Evolutionary conservation across 164 flowering plant genomes (phyloP), one percentile per base, ranked within the genome.

Genomic region (Litsea cubeba): DNA sequence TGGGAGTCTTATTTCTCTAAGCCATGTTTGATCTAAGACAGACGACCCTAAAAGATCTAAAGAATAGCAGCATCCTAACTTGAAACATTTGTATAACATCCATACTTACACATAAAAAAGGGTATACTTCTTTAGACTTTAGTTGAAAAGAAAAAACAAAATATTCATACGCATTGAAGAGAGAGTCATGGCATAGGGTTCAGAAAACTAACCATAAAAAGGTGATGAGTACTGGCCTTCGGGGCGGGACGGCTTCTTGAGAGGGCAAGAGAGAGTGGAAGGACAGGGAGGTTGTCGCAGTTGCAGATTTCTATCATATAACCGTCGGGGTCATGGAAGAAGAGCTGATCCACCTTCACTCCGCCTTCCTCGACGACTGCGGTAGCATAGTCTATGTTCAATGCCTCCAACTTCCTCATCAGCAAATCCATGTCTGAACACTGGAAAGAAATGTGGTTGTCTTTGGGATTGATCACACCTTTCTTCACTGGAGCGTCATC

Each of bases 241-340:
- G 20, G 32, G 62, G 72, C 1, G 15, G 5, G 18, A 30, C 62
- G 32, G 22, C 70, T 68, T 69, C 60, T 69, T 69, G 60, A 69
- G 71, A 35, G 71, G 71, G 28, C 71, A 69, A 22, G 12, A n/a
- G 40, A 50, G 62, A 50, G 72, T 24, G 32, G 95, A 60, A 88
- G 69, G 22, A 91, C 66, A 0, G 95, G 97, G 67, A 92, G 76
- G 70, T 87, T 88, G 15, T 91, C 89, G 63, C 97, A 92, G 81
- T 92, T 88, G 88, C 95, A 90, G 57, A 92, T 71, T 79, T 92
- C 97, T 14, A 92, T 76, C 97, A 90, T 91, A 81, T 88, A 86
- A 0, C 93, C 93, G 79, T 91, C 97, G 60, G 97, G 97, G 81
- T 92, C 97, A 72, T 92, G 94, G 82, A 92, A 92, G 81, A 90